Conservation (phyloP, 495 filamentous ascomycete genomes). For the Penicillium paradoxum region DNA sequence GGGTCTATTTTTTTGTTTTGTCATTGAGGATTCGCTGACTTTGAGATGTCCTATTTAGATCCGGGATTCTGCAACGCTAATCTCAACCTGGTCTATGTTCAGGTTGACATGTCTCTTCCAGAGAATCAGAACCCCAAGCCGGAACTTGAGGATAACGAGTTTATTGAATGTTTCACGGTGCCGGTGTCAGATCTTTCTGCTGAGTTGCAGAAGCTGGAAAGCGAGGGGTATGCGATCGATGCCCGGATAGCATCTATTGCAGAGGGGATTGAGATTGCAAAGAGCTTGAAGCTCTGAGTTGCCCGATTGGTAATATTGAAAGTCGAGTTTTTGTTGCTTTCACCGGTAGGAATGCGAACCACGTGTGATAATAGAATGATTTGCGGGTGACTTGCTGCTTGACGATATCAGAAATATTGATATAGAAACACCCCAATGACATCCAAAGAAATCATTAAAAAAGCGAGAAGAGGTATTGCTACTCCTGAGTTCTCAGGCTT, state of each 20-base stretch:
- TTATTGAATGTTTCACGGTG: constrained; percentile 79
- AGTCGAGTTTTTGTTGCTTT: too few species aligned
- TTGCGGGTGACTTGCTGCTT: too few species aligned
- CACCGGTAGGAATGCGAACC: too few species aligned
- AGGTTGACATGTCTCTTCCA: constrained; percentile 65
- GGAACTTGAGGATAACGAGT: constrained; percentile 81
- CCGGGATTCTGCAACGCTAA: constrained; percentile 88
- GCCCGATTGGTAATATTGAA: too few species aligned
- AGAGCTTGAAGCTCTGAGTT: constrained; percentile 47
- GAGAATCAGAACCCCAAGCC: constrained; percentile 68
- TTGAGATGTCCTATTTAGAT: constrained; percentile 29
- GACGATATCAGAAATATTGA: too few species aligned
- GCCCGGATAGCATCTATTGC: constrained; percentile 79
- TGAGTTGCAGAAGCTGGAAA: constrained; percentile 64
- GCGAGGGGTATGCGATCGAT: constrained; percentile 77
- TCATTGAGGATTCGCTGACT: background rate
- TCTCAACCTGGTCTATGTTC: constrained; percentile 75
- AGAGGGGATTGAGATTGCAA: constrained; percentile 79
- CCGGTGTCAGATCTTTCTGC: constrained; percentile 60
- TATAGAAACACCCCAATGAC: too few species aligned
- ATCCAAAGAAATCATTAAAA: too few species aligned
- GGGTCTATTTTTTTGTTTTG: background rate
- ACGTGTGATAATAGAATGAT: too few species aligned
- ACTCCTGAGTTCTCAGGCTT: too few species aligned
- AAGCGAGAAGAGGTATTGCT: too few species aligned